A percentile compares a stretch with the other conserved stretches of the same genome.
Evolutionary conservation across 805 yeast genomes (phyloP).

Genomic region (Dipodascopsis tothii): DNA sequence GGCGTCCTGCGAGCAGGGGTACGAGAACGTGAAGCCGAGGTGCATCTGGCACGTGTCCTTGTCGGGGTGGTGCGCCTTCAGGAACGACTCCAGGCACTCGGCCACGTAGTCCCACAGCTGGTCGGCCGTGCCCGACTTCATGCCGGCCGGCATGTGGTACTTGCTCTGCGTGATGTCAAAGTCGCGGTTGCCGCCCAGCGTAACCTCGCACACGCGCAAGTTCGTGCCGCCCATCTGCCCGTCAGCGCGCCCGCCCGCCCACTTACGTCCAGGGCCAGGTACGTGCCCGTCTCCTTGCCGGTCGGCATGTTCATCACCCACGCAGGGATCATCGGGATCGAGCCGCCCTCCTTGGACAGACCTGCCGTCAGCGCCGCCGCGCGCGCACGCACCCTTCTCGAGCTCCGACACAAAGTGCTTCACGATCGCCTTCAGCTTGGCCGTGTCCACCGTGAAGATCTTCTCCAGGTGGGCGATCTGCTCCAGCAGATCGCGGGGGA

Average conservation of each 20-base stretch:
- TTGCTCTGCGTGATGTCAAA: constrained; percentile 84
- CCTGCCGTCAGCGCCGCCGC: constrained; percentile 8
- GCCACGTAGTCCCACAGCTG: constrained; percentile 85
- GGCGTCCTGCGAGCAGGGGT: constrained; percentile 65
- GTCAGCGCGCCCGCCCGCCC: not conserved
- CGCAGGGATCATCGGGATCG: constrained; percentile 84
- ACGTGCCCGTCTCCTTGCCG: constrained; percentile 85
- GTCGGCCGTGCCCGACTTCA: constrained; percentile 71
- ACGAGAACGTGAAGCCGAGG: constrained; percentile 91
- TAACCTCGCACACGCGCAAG: constrained; percentile 83
- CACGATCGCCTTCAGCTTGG: constrained; percentile 56
- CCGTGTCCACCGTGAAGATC: constrained; percentile 54
- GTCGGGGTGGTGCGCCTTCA: constrained; percentile 64
- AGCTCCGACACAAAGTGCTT: constrained; percentile 73
- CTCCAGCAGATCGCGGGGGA: constrained; percentile 54
- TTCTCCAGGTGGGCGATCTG: constrained; percentile 54
- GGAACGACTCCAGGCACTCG: constrained; percentile 62
- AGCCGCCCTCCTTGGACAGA: constrained; percentile 27
- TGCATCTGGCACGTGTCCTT: constrained; percentile 49
- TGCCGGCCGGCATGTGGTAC: constrained; percentile 55
- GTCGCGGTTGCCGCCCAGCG: constrained; percentile 71
- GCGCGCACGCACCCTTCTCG: constrained; percentile 62
- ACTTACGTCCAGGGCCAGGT: constrained; percentile 68
- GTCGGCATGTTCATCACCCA: constrained; percentile 94
- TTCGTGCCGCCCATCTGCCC: constrained; percentile 82